phyloP scores from a whole-genome alignment of 2,329 filamentous ascomycete species.

The Colletotrichum ledebouriae region DNA sequence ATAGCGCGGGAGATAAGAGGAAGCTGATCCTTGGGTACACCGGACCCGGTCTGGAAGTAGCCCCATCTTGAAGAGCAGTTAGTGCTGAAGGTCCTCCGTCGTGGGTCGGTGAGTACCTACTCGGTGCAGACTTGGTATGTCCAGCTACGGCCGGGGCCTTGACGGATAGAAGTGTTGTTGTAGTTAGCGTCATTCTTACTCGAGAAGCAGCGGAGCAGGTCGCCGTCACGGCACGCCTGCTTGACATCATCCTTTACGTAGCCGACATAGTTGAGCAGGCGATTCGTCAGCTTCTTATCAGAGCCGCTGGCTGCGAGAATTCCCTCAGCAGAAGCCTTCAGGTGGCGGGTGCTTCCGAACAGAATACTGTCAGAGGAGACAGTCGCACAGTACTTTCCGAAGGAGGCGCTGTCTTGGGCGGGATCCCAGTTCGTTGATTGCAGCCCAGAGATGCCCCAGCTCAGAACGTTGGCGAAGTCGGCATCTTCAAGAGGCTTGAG shows the following conservation, averaged over 20 bases:
- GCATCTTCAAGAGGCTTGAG: conserved; percentile 59
- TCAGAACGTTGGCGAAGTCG: conserved; percentile 63
- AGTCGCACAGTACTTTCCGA: conserved; percentile 63
- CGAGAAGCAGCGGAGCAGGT: conserved; percentile 50
- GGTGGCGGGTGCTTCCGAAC: conserved; percentile 56
- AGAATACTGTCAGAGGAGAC: conserved; percentile 58
- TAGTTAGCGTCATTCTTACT: conserved; percentile 42
- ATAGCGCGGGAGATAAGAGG: conserved; percentile 80
- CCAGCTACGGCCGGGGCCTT: conserved; percentile 57
- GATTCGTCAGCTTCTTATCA: conserved; percentile 53
- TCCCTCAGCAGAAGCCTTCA: conserved; percentile 52
- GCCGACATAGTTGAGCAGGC: conserved; percentile 67
- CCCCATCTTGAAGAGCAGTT: conserved; percentile 72
- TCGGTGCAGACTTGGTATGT: conserved; percentile 68
- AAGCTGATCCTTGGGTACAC: conserved; percentile 72
- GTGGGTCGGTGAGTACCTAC: conserved; percentile 49
- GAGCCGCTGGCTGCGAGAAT: conserved; percentile 57
- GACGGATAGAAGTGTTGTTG: conserved; percentile 45
- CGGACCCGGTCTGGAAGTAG: conserved; percentile 80
- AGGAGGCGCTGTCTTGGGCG: conserved; percentile 54
- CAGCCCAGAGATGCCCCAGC: conserved; percentile 57
- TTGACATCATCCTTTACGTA: conserved; percentile 52
- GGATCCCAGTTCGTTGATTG: conserved; percentile 69
- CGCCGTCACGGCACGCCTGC: conserved; percentile 45
- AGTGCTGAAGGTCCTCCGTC: conserved; percentile 5